Evolutionary conservation across 768 basidiomycete species (phyloP), one percentile per base, ranked within the genome.

Genomic region (Psilocybe cubensis): DNA sequence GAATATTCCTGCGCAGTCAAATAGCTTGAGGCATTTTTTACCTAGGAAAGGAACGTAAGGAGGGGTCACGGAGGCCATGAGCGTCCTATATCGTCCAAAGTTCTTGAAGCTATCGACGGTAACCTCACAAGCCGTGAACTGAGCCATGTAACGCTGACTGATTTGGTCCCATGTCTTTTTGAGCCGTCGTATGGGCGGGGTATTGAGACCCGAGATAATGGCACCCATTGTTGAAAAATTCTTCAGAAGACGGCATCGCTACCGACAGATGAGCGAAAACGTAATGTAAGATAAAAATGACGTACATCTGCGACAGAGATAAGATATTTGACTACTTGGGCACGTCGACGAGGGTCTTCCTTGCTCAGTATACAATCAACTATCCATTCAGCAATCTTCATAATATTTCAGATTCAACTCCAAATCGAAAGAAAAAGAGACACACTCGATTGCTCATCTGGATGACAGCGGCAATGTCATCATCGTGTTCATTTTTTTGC

Each of bases 181-280:
- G 57, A 98, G 78, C 8, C 96, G 86, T 45, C 91, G 87, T 58
- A 98, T 95, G 11, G 94, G 94, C 18, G 96, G 91, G 0, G 93
- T 93, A 64, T 96, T 96, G 52, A 98, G 79, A 6, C 95, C 96
- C 17, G 96, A 96, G 31, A 94, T 88, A 55, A 98, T 91, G 35
- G 95, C 94, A 57, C 94, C 92, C 88, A 98, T 93, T n/a, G 88
- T 92, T 18, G 95, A 96, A 74, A 94, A 98, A 74, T 98, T 98
- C 71, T 96, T 92, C 63, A 98, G 74, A 14, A 74, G 72, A 43
- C 93, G 91, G 70, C 96, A 96, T 28, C 92, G 91, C 96, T 98
- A 61, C 17, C 48, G 35, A 12, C 18, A 28, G 45, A 12, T 61
- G 43, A 47, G 42, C 45, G 40, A 25, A 40, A 55, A 23, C 23